These are phyloP conservation scores for Saturnispora halmiae DNA, from an alignment of 805 yeast genomes.

Conservation along the genomic window DNA sequence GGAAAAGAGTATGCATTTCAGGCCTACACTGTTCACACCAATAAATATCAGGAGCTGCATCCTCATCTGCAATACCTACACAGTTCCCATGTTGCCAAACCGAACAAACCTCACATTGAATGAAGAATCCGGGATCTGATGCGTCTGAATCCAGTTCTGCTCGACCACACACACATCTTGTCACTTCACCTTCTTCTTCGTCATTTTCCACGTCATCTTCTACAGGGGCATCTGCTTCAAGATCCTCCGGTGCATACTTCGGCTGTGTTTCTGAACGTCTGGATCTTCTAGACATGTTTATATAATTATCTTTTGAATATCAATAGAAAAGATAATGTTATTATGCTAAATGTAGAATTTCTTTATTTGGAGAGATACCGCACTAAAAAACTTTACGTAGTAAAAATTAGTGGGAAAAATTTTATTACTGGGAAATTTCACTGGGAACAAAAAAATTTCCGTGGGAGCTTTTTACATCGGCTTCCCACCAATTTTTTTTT, in stretches of 20 bases:
- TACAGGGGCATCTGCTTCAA: conserved; percentile 9
- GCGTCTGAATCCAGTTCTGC: conserved; percentile 37
- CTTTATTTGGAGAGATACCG: not conserved
- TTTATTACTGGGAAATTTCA: conserved; percentile 1
- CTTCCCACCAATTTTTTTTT: too few species aligned
- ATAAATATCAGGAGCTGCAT: conserved; percentile 82
- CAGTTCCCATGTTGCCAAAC: conserved; percentile 98
- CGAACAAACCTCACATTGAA: conserved; percentile 82
- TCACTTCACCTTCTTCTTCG: conserved; percentile 34
- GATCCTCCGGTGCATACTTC: conserved; percentile 16
- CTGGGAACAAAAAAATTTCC: conserved; percentile 1
- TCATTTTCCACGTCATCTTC: conserved; percentile 10
- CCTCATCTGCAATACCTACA: conserved; percentile 71
- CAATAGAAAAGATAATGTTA: conserved; percentile 7
- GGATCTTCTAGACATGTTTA: conserved; percentile 26
- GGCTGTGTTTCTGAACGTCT: conserved; percentile 21
- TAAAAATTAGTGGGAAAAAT: too few species aligned
- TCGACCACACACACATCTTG: conserved; percentile 48
- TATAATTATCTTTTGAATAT: too few species aligned
- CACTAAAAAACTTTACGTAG: too few species aligned
- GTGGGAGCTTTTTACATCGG: not conserved
- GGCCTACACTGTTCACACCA: conserved; percentile 93
- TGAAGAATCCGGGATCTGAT: conserved; percentile 51
- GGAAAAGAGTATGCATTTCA: conserved; percentile 55
- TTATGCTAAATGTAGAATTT: not conserved